Evolutionary conservation across 2,329 filamentous ascomycete species (phyloP), one percentile per base, ranked within the genome.

Genomic region (Apiospora saccharicola): DNA sequence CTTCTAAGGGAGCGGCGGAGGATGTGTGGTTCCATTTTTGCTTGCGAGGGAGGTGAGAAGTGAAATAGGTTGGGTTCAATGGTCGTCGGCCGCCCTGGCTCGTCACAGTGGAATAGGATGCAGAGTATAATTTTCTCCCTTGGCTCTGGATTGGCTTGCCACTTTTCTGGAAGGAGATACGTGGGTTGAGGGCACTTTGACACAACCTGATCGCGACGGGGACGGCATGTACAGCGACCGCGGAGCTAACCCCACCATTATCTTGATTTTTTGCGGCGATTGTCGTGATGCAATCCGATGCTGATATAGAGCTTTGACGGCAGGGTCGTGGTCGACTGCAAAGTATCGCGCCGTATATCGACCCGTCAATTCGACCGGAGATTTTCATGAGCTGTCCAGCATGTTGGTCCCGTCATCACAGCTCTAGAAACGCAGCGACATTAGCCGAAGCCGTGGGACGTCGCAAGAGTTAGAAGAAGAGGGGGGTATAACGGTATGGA

Each of bases 361-460:
- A 87, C 85, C 87, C 83, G 82, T 90, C 87, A 82, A 90, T 85
- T 87, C 86, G 87, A 83, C 84, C 86, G 78, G 85, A 83, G 83
- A 86, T 83, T 87, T 86, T 90, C 89, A 90, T 90, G 87, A 84
- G 88, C 82, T 85, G 83, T 83, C 86, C 84, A 81, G 82, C 79
- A 81, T 81, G 74, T 74, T 80, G 75, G 76, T 78, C 76, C 73
- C 74, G 75, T 79, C 78, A 80, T 78, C 77, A 81, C 78, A 79
- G 73, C 77, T 76, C 75, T 71, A 70, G 51, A 34, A 67, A 71
- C 69, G 53, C 51, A 67, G 51, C 71, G 69, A 71, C 72, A 74
- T 74, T 37, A 51, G 70, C 46, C n/a, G 47, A 22, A 26, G 37
- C 26, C 37, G 53, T 67, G 53, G 41, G 34, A 64, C 57, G 34